phyloP scores from a whole-genome alignment of 2,329 filamentous ascomycete species.

The Beauveria caledonica region DNA sequence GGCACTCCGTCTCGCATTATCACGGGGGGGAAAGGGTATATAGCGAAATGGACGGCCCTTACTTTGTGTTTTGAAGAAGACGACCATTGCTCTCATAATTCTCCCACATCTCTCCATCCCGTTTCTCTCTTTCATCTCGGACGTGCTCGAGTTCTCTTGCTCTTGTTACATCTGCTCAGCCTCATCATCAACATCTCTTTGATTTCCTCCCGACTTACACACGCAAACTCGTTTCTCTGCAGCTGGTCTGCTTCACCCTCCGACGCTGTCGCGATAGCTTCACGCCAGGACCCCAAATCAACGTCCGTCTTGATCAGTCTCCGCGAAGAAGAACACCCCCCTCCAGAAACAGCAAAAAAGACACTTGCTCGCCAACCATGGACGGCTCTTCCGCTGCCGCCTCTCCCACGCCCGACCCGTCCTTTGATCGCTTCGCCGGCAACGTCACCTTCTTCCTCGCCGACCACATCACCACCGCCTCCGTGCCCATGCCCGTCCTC shows the following conservation, averaged over 20 bases:
- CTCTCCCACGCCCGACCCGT: background rate
- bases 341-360: background rate
- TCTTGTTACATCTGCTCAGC: background rate
- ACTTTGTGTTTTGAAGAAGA: background rate
- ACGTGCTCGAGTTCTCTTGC: background rate
- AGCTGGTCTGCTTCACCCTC: background rate
- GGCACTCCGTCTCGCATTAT: background rate
- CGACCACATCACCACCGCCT: conserved; percentile 24
- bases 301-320: background rate
- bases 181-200: background rate
- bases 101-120: background rate
- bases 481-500: conserved; percentile 25
- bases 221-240: background rate
- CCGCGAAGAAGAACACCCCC: background rate
- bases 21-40: background rate
- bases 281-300: no score
- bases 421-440: conserved; percentile 30
- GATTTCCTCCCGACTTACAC: background rate
- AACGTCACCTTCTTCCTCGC: conserved; percentile 26
- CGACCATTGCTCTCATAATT: background rate
- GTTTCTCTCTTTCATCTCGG: background rate
- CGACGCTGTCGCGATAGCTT: no score
- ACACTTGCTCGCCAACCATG: background rate
- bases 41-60: background rate
- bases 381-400: background rate